These are phyloP conservation scores for Globisporangium nodosum DNA, from an alignment of 352 stramenopile species.

Conservation along the genomic window DNA sequence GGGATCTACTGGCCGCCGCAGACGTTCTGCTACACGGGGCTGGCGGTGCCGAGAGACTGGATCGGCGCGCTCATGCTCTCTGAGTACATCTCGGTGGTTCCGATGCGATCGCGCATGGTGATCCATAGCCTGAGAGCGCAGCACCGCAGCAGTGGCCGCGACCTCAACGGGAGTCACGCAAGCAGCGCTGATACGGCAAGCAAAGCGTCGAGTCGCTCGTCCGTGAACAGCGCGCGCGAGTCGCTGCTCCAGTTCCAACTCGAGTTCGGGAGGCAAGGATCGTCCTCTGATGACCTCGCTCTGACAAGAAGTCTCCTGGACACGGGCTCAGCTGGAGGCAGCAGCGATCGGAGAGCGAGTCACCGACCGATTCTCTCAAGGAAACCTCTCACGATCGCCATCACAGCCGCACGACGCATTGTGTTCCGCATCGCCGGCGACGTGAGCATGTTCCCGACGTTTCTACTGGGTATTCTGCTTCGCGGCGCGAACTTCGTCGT, in stretches of 20 bases:
- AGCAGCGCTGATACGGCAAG: neutral
- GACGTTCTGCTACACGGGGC: constrained; percentile 32
- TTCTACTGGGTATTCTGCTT: constrained; percentile 35
- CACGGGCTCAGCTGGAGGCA: neutral
- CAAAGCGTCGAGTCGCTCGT: neutral
- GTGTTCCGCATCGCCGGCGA: constrained; percentile 39
- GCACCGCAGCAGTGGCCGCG: neutral
- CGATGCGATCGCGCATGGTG: constrained; percentile 24
- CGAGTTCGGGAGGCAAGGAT: neutral
- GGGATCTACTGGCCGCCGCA: constrained; percentile 58
- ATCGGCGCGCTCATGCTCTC: constrained; percentile 59
- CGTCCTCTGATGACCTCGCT: neutral
- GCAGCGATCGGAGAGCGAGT: neutral
- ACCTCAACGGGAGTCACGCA: neutral
- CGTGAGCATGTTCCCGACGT: constrained; percentile 25
- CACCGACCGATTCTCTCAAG: constrained; percentile 7
- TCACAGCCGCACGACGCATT: constrained; percentile 31
- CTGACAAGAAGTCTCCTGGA: neutral
- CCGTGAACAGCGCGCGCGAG: constrained; percentile 1
- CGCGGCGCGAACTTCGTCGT: constrained; percentile 37
- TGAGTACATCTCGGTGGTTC: constrained; percentile 59
- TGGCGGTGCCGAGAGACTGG: constrained; percentile 58
- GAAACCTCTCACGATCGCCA: constrained; percentile 20
- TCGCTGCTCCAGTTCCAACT: constrained; percentile 14
- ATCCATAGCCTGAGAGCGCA: neutral